A percentile compares a stretch with the other conserved stretches of the same genome.
Evolutionary conservation across 768 basidiomycete species (phyloP).

Genomic region (Calocybe gangraenosa): DNA sequence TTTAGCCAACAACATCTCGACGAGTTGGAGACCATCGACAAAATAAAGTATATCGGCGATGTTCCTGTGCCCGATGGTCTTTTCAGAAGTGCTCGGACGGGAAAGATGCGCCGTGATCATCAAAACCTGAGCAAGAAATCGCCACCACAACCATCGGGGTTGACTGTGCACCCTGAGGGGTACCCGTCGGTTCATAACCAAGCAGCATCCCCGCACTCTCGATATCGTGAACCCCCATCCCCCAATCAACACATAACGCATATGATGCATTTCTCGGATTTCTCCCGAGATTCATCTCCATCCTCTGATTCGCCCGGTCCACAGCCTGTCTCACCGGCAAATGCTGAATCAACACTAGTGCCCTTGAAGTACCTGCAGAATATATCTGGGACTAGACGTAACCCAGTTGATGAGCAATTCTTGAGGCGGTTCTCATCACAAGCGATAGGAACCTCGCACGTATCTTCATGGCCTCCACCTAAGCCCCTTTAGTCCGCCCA

Average conservation of each 20-base stretch:
- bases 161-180: slow-evolving; percentile 20
- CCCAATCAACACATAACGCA: slow-evolving; percentile 22
- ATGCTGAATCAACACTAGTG: slow-evolving; percentile 39
- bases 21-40: slow-evolving; percentile 67
- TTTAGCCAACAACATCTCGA: slow-evolving; percentile 77
- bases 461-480: background rate
- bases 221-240: slow-evolving; percentile 21
- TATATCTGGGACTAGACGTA: slow-evolving; percentile 49
- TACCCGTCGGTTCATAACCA: slow-evolving; percentile 19
- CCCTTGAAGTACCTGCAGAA: slow-evolving; percentile 61
- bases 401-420: slow-evolving; percentile 62
- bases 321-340: slow-evolving; percentile 17
- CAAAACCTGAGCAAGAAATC: slow-evolving; percentile 30
- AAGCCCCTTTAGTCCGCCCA: too few species aligned
- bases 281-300: slow-evolving; percentile 32
- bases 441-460: slow-evolving; percentile 4
- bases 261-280: slow-evolving; percentile 26
- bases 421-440: slow-evolving; percentile 51
- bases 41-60: slow-evolving; percentile 62
- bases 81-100: slow-evolving; percentile 75
- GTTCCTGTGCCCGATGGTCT: slow-evolving; percentile 68
- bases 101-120: slow-evolving; percentile 54
- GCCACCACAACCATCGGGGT: slow-evolving; percentile 26
- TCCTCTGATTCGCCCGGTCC: slow-evolving; percentile 36
- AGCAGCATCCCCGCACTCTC: slow-evolving; percentile 16